phyloP scores from a whole-genome alignment of 768 basidiomycete species.

The Tricholoma furcatifolium region DNA sequence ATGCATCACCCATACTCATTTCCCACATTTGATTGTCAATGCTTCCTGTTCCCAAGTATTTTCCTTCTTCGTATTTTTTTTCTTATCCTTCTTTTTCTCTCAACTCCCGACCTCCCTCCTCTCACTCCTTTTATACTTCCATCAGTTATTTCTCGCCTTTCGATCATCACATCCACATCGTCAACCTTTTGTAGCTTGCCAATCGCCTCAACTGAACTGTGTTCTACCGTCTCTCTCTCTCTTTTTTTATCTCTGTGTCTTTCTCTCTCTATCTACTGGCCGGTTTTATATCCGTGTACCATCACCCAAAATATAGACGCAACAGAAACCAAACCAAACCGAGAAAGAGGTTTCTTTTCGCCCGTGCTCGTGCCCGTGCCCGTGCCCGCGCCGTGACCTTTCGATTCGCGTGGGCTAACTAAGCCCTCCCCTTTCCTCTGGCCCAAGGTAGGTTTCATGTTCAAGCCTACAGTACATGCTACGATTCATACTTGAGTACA shows the following conservation, averaged over 20 bases:
- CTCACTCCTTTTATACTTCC: not conserved
- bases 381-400: too few relatives aligned
- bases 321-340: too few relatives aligned
- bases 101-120: constrained; percentile 5
- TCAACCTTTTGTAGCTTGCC: constrained; percentile 10
- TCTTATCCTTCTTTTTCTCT: constrained; percentile 7
- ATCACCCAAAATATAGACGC: constrained; percentile 20
- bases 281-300: constrained; percentile 20
- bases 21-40: constrained; percentile 6
- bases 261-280: constrained; percentile 19
- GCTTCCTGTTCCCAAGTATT: constrained; percentile 5
- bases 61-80: constrained; percentile 7
- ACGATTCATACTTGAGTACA: too few relatives aligned
- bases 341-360: constrained; percentile 4
- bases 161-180: constrained; percentile 3
- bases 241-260: constrained; percentile 7
- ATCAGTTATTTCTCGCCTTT: constrained; percentile 8
- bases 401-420: too few relatives aligned
- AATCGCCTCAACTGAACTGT: constrained; percentile 2
- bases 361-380: too few relatives aligned
- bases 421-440: too few relatives aligned
- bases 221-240: constrained; percentile 1
- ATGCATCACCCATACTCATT: constrained; percentile 11
- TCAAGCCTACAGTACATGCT: too few relatives aligned
- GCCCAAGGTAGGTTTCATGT: too few relatives aligned